Evolutionary conservation across 257 asterid genomes (phyloP).

Genomic region (Nicotiana otophora): DNA sequence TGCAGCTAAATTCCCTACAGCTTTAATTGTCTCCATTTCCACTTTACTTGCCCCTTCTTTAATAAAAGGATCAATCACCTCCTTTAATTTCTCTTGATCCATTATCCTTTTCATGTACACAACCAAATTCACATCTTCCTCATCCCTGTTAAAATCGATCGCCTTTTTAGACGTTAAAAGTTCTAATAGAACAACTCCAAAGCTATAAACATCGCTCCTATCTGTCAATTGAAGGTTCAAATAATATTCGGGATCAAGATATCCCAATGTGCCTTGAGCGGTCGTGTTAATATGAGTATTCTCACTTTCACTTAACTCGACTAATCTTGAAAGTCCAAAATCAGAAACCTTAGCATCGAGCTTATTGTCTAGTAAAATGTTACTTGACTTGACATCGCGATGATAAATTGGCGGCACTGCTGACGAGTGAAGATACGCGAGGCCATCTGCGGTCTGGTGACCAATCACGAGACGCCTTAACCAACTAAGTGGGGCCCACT

Average conservation of each 20-base stretch:
- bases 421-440: slow-evolving; percentile 54
- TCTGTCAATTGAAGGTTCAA: slow-evolving; percentile 43
- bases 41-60: slow-evolving; percentile 40
- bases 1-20: slow-evolving; percentile 47
- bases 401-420: slow-evolving; percentile 54
- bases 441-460: slow-evolving; percentile 39
- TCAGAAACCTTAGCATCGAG: slow-evolving; percentile 55
- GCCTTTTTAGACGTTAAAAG: slow-evolving; percentile 46
- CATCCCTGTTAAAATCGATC: slow-evolving; percentile 51
- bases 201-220: slow-evolving; percentile 59
- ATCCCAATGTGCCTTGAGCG: slow-evolving; percentile 62
- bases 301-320: slow-evolving; percentile 43
- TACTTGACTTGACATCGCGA: slow-evolving; percentile 54
- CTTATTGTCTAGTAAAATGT: slow-evolving; percentile 43
- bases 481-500: slow-evolving; percentile 36
- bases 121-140: slow-evolving; percentile 53
- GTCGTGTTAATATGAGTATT: slow-evolving; percentile 45
- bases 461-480: slow-evolving; percentile 38
- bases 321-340: slow-evolving; percentile 49
- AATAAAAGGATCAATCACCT: slow-evolving; percentile 39
- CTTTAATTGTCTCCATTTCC: slow-evolving; percentile 56
- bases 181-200: slow-evolving; percentile 57
- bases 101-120: slow-evolving; percentile 50
- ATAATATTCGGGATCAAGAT: slow-evolving; percentile 58
- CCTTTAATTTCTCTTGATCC: slow-evolving; percentile 38